A percentile compares a stretch with the other conserved stretches of the same genome.
These are phyloP conservation scores for Stachybotrys chartarum DNA, from an alignment of 2,329 filamentous ascomycete genomes.

Conservation along the genomic window DNA sequence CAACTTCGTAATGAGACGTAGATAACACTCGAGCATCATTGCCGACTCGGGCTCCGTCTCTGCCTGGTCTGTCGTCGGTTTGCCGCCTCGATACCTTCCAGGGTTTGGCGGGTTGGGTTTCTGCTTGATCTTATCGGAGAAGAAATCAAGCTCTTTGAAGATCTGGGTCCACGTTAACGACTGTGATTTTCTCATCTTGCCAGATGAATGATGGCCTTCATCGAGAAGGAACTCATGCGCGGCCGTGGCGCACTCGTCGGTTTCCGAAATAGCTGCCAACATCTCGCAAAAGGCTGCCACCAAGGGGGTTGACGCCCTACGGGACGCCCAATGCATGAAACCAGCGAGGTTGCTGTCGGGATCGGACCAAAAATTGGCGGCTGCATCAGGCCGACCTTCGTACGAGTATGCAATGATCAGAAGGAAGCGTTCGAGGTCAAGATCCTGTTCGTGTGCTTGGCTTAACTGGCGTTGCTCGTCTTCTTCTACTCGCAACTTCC, in stretches of 20 bases:
- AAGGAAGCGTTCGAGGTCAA: conserved; percentile 82
- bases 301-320: conserved; percentile 88
- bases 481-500: conserved; percentile 79
- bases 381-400: conserved; percentile 75
- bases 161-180: conserved; percentile 92
- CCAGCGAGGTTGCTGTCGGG: conserved; percentile 89
- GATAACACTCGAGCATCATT: conserved; percentile 94
- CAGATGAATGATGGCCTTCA: conserved; percentile 65
- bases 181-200: conserved; percentile 73
- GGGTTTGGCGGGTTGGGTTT: conserved; percentile 44
- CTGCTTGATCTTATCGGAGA: conserved; percentile 70
- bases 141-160: conserved; percentile 81
- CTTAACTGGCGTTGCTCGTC: conserved; percentile 74
- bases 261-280: conserved; percentile 79
- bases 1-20: conserved; percentile 79
- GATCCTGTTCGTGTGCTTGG: conserved; percentile 57
- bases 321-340: conserved; percentile 95
- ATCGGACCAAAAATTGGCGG: conserved; percentile 85
- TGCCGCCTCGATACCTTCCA: conserved; percentile 45
- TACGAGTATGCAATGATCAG: conserved; percentile 89
- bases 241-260: conserved; percentile 72
- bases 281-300: conserved; percentile 97
- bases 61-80: conserved; percentile 58
- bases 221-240: conserved; percentile 88
- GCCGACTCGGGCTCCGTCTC: conserved; percentile 84